These are phyloP conservation scores for Gillenia trifoliata DNA, from an alignment of 306 rosid genomes.

Conservation along the genomic window DNA sequence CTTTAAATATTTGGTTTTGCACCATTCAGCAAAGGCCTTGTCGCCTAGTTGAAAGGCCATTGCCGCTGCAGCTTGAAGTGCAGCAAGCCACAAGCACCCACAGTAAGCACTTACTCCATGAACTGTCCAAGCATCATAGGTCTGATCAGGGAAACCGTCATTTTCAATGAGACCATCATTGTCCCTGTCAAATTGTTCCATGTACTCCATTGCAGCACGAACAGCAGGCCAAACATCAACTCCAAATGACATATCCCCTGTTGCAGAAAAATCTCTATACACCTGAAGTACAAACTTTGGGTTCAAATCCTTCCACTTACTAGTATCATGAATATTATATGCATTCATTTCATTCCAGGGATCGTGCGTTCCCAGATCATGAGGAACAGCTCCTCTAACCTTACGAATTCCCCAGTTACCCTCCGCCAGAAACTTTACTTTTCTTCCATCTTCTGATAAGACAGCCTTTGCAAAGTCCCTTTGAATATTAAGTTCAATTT, in stretches of 20 bases:
- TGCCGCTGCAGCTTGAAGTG: constrained; percentile 97
- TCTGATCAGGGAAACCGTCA: constrained; percentile 98
- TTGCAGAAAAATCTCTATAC: constrained; percentile 86
- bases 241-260: constrained; percentile 90
- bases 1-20: constrained; percentile 78
- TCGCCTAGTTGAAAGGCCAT: constrained; percentile 88
- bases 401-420: constrained; percentile 95
- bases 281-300: constrained; percentile 94
- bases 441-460: constrained; percentile 91
- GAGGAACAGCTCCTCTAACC: constrained; percentile 94
- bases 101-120: constrained; percentile 97
- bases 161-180: constrained; percentile 88
- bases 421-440: constrained; percentile 85
- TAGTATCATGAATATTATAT: constrained; percentile 90
- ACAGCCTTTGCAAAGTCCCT: constrained; percentile 95
- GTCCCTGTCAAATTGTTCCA: constrained; percentile 91
- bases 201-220: constrained; percentile 90
- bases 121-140: constrained; percentile 97
- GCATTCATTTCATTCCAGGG: constrained; percentile 99
- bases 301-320: constrained; percentile 97
- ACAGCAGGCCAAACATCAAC: constrained; percentile 99
- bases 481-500: constrained; percentile 86
- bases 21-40: constrained; percentile 69
- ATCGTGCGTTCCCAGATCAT: constrained; percentile 96
- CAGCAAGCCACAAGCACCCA: constrained; percentile 95